Evolutionary conservation across 768 basidiomycete species (phyloP), one percentile per base, ranked within the genome.

Genomic region (Artomyces pyxidatus): DNA sequence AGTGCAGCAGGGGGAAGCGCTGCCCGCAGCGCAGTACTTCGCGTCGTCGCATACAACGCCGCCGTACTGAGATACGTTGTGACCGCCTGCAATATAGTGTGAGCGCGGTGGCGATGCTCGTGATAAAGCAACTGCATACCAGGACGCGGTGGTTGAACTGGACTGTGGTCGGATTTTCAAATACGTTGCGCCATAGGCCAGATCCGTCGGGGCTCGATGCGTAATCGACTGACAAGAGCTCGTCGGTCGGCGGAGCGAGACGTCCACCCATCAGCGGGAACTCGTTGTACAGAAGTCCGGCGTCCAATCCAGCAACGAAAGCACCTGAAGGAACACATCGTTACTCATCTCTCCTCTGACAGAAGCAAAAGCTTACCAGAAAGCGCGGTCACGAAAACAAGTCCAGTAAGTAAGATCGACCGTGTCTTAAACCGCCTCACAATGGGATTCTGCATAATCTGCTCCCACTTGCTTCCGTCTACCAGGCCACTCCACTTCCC

Each of bases 111-210:
- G 6, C 26, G 22, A 41, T n/a, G n/a, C 48, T 35, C 8, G 30
- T 29, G 2, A 38, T 39, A 39, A 12, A 41, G 23, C 45, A 8
- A 47, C 23, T 2, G 73, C 88, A 66, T 59, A 88, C 94, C 44
- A 99, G 77, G 42, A 94, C 70, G 19, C 96, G 85, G 66, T 99
- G 96, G 61, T 99, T 81, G 59, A 98, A 98, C 63, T 99, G 96
- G 7, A 94, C 94, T 0, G 95, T 96, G 8, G 88, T 93, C 7
- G 96, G 96, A 61, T 99, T 99, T 69, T 99, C 96, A 54, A 96
- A 81, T 44, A 98, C 71, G 64, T 97, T 98, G 51, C 96, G 74
- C 91, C 92, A 95, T n/a, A 78, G 61, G 60, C 96, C 92, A 1
- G 78, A 80, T 53, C 77, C 71, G 62, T 88, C 85, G 0, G 68